Conservation (phyloP, 768 basidiomycete genomes). For the Phylloporus scabripes region DNA sequence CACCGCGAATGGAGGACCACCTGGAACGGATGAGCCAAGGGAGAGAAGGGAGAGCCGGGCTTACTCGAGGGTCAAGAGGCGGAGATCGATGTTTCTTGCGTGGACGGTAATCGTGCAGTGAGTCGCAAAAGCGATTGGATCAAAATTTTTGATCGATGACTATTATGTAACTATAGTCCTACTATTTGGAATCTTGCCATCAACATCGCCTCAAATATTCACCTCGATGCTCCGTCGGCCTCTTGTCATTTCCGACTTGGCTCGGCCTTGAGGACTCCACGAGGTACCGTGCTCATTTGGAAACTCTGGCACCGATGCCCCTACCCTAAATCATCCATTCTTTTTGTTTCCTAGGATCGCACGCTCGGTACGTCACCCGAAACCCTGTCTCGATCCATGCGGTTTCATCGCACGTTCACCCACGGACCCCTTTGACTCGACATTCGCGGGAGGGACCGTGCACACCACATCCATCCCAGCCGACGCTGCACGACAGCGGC, state of each 20-base stretch:
- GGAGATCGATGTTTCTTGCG: constrained; percentile 72
- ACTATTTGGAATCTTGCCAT: too few relatives aligned
- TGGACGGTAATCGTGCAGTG: constrained; percentile 62
- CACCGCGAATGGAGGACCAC: constrained; percentile 78
- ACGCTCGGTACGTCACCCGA: background rate
- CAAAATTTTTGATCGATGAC: constrained; percentile 15
- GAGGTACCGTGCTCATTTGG: constrained; percentile 20
- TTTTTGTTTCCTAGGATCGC: background rate
- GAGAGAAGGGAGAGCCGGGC: constrained; percentile 25
- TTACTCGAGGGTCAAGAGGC: constrained; percentile 75
- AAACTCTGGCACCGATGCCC: constrained; percentile 22
- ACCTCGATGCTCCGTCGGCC: too few relatives aligned
- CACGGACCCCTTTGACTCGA: background rate
- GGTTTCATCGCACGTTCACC: background rate
- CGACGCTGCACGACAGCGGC: too few relatives aligned
- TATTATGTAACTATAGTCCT: constrained; percentile 27
- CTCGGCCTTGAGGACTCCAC: constrained; percentile 18
- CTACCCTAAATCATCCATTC: background rate
- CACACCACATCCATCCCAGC: too few relatives aligned
- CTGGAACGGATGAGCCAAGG: constrained; percentile 34
- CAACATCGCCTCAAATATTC: too few relatives aligned
- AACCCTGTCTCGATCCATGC: background rate
- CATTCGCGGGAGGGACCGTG: background rate
- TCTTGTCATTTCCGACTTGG: constrained; percentile 21
- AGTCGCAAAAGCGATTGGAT: background rate